A percentile compares a stretch with the other conserved stretches of the same genome.
phyloP scores from a whole-genome alignment of 176 grass and related monocot species.

The Phragmites australis region DNA sequence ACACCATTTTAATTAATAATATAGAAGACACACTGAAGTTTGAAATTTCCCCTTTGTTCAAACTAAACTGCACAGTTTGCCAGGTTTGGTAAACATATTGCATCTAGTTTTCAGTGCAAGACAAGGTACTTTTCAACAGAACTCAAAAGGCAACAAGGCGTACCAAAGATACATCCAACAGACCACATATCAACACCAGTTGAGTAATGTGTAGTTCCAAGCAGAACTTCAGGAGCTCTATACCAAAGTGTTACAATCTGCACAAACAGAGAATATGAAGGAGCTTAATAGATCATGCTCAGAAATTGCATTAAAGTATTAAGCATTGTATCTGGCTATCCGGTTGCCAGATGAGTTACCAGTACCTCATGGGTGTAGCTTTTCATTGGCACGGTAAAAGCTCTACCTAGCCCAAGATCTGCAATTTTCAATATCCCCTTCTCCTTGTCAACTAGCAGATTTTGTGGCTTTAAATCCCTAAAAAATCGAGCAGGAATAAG shows the following conservation, averaged over 20 bases:
- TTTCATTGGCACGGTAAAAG: constrained; percentile 86
- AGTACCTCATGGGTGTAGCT: constrained; percentile 98
- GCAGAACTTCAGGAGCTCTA: constrained; percentile 92
- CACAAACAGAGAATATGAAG: neutral
- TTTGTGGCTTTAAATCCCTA: constrained; percentile 97
- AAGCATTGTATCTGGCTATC: neutral
- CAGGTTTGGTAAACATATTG: neutral
- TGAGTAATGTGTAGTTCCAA: constrained; percentile 90
- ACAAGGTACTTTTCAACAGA: neutral
- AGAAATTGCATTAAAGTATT: neutral
- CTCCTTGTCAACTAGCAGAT: constrained; percentile 94
- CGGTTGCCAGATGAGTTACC: neutral
- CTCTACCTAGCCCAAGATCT: constrained; percentile 83
- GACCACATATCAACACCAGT: constrained; percentile 98
- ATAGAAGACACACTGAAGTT: neutral
- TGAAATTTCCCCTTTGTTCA: neutral
- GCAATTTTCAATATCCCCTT: constrained; percentile 95
- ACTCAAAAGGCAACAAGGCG: neutral
- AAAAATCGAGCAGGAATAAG: constrained; percentile 4
- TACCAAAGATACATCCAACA: constrained; percentile 95
- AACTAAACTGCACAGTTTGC: neutral
- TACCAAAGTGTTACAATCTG: constrained; percentile 98
- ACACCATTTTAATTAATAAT: neutral
- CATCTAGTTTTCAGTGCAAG: neutral
- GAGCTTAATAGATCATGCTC: neutral